These are phyloP conservation scores for Annulohypoxylon moriforme DNA, from an alignment of 495 filamentous ascomycete species.

Conservation along the genomic window DNA sequence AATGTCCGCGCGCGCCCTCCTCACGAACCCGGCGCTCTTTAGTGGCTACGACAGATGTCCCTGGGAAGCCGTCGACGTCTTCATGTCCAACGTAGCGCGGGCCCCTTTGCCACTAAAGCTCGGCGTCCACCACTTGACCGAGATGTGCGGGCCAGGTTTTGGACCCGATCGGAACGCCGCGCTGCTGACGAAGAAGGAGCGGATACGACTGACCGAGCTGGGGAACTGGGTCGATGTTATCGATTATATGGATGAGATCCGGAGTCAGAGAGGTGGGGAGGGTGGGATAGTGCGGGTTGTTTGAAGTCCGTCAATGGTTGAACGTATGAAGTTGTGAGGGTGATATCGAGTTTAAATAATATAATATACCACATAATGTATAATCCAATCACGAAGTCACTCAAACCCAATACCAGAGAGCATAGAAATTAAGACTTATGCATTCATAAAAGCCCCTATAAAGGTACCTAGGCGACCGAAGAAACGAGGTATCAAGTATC, in stretches of 20 bases:
- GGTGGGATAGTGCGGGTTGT: constrained; percentile 28
- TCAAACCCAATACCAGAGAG: not conserved
- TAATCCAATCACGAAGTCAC: not conserved
- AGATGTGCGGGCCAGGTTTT: constrained; percentile 70
- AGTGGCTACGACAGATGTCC: constrained; percentile 64
- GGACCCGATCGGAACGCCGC: constrained; percentile 53
- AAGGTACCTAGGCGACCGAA: constrained; percentile 1
- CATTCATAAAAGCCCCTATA: constrained; percentile 18
- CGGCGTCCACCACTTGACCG: constrained; percentile 69
- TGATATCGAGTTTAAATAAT: not conserved
- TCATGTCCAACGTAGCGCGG: constrained; percentile 63
- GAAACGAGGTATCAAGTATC: not conserved
- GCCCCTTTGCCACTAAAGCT: constrained; percentile 69
- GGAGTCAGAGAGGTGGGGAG: constrained; percentile 41
- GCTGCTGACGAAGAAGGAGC: constrained; percentile 64
- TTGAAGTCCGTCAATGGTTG: no score
- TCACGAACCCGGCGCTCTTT: constrained; percentile 72
- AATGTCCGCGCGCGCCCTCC: constrained; percentile 72
- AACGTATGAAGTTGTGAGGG: no score
- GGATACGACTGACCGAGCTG: constrained; percentile 61
- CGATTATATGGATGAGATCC: constrained; percentile 68
- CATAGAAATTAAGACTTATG: constrained; percentile 7
- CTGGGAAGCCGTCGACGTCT: constrained; percentile 69
- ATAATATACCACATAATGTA: not conserved
- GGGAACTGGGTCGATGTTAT: constrained; percentile 67